Evolutionary conservation across 164 flowering plant species (phyloP).

Genomic region (Malania oleifera): DNA sequence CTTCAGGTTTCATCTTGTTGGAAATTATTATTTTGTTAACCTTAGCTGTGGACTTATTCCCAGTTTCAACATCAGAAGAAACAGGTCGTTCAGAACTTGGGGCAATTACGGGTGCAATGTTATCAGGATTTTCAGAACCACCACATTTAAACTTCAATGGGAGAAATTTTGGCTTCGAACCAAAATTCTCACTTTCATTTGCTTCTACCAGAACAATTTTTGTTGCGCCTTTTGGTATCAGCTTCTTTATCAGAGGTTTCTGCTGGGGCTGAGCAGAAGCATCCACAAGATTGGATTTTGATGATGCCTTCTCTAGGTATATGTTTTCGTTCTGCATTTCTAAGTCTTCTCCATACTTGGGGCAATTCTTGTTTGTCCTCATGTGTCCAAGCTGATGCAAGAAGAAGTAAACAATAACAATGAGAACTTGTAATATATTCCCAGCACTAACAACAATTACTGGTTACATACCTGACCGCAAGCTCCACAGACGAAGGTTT

Average conservation of each 20-base stretch:
- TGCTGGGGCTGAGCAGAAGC: constrained; percentile 35
- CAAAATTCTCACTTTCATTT: constrained; percentile 49
- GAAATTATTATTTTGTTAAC: constrained; percentile 64
- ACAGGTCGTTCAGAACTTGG: constrained; percentile 40
- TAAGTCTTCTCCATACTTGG: constrained; percentile 74
- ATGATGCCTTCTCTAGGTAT: constrained; percentile 44
- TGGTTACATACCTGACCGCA: constrained; percentile 80
- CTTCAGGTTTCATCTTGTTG: constrained; percentile 56
- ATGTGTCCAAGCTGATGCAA: constrained; percentile 80
- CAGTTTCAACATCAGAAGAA: constrained; percentile 41
- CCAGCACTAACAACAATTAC: background rate
- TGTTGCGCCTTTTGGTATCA: constrained; percentile 39
- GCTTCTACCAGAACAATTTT: constrained; percentile 49
- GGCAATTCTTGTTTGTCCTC: constrained; percentile 98
- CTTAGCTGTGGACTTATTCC: constrained; percentile 37
- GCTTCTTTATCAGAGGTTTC: constrained; percentile 48
- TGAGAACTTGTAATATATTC: background rate
- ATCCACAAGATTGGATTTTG: constrained; percentile 40
- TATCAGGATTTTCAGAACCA: constrained; percentile 47
- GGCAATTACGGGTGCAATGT: constrained; percentile 19
- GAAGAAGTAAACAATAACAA: background rate
- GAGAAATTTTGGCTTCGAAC: constrained; percentile 38
- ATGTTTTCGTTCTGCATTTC: constrained; percentile 46
- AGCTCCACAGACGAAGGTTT: constrained; percentile 87
- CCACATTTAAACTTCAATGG: constrained; percentile 77